Conservation (phyloP, 192 early-diverging fungal species). For the Linnemannia exigua region DNA sequence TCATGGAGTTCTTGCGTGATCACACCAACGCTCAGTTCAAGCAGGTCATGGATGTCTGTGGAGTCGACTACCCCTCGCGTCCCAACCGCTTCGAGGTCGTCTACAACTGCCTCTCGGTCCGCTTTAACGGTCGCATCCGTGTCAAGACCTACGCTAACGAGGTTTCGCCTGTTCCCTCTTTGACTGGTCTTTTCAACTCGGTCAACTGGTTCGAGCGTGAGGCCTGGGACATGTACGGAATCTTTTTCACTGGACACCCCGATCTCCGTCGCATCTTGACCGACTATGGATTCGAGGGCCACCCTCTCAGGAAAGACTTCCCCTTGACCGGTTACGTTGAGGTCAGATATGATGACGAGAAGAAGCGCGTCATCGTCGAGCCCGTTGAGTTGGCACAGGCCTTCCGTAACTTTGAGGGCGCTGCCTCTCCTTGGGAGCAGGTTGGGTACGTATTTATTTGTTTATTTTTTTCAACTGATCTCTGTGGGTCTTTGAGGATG, state of each 20-base stretch:
- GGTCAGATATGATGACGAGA: constrained; percentile 98
- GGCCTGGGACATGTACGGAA: constrained; percentile 98
- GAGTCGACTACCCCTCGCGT: constrained; percentile 92
- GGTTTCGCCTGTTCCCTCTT: constrained; percentile 89
- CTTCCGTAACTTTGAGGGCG: constrained; percentile 95
- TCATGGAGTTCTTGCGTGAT: constrained; percentile 93
- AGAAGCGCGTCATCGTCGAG: constrained; percentile 97
- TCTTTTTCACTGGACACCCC: constrained; percentile 96
- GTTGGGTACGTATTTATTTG: constrained; percentile 61
- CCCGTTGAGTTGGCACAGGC: constrained; percentile 96
- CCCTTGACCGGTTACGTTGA: constrained; percentile 99
- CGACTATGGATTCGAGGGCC: constrained; percentile 98
- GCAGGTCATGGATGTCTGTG: constrained; percentile 90
- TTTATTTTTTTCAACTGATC: not conserved
- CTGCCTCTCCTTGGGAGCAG: constrained; percentile 95
- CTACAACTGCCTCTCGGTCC: constrained; percentile 89
- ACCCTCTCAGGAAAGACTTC: constrained; percentile 97
- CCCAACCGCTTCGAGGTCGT: constrained; percentile 97
- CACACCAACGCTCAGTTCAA: constrained; percentile 95
- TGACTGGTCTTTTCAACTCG: constrained; percentile 81
- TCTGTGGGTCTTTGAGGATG: not conserved
- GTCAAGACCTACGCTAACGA: constrained; percentile 98
- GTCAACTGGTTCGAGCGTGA: constrained; percentile 99
- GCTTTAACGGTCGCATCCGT: constrained; percentile 93
- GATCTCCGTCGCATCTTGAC: constrained; percentile 97